A percentile compares a stretch with the other conserved stretches of the same genome.
Evolutionary conservation across 352 stramenopile genomes (phyloP).

Genomic region (Globisporangium recalcitrans): DNA sequence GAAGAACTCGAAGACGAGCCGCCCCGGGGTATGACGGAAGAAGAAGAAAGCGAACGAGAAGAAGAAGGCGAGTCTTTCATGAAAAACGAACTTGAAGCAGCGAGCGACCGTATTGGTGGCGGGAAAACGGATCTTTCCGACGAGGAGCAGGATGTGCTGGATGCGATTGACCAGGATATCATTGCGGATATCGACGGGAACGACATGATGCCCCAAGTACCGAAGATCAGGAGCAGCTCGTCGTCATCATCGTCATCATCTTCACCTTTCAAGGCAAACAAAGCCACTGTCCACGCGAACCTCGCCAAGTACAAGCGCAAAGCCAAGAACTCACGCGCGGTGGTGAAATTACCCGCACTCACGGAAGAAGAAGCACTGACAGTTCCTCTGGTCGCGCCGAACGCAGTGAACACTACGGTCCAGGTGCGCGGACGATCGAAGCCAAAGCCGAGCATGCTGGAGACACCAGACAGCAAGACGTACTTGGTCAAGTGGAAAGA

Average conservation of each 20-base stretch:
- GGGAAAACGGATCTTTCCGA: constrained; percentile 8
- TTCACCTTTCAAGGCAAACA: constrained; percentile 27
- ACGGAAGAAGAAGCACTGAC: constrained; percentile 57
- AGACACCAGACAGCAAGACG: constrained; percentile 77
- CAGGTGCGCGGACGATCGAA: constrained; percentile 77
- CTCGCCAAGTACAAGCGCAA: constrained; percentile 77
- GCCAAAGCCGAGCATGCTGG: constrained; percentile 66
- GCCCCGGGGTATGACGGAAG: not conserved
- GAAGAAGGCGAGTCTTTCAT: constrained; percentile 7
- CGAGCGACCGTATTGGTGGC: not conserved
- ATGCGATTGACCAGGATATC: constrained; percentile 46
- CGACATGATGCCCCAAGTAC: constrained; percentile 45
- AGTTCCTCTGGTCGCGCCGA: constrained; percentile 71
- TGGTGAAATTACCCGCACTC: constrained; percentile 62
- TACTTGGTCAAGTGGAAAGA: constrained; percentile 89
- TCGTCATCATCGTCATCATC: constrained; percentile 2
- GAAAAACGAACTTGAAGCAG: constrained; percentile 14
- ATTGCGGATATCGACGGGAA: constrained; percentile 46
- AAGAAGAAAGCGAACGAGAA: not conserved
- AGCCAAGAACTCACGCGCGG: constrained; percentile 52
- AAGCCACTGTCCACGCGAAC: constrained; percentile 47
- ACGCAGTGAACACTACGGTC: constrained; percentile 79
- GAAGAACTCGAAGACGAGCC: not conserved
- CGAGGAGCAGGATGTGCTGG: constrained; percentile 17
- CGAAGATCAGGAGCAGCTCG: constrained; percentile 29